These are phyloP conservation scores for Cystobasidiaceae sp. DNA, from an alignment of 1,284 basidiomycete genomes.

Conservation along the genomic window DNA sequence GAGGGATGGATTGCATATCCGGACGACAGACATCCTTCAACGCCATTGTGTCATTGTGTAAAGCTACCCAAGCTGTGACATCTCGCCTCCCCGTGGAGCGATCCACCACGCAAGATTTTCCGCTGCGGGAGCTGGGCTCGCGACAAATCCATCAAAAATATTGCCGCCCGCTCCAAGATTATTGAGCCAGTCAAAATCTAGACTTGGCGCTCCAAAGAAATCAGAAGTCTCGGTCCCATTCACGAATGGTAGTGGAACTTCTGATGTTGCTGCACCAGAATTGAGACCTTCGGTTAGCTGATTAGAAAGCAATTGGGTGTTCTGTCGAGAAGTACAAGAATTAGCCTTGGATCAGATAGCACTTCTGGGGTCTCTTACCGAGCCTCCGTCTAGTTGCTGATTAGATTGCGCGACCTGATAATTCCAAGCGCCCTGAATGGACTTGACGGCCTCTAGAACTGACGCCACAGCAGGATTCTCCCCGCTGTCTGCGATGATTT, in stretches of 20 bases:
- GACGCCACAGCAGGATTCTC: not conserved
- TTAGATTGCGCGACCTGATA: no score
- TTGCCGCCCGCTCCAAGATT: conserved; percentile 9
- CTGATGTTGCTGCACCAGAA: no score
- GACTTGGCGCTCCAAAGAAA: not conserved
- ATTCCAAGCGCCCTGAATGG: not conserved
- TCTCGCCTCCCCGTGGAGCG: not conserved
- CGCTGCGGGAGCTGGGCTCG: conserved; percentile 5
- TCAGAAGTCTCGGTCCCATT: not conserved
- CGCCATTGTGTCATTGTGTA: no score
- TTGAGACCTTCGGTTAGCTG: no score
- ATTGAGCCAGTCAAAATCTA: conserved; percentile 8
- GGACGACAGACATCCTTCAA: no score
- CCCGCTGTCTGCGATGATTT: not conserved
- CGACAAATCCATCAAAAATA: conserved; percentile 13
- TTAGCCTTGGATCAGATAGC: no score
- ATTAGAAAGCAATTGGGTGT: no score
- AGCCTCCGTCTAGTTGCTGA: no score
- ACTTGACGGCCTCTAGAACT: not conserved
- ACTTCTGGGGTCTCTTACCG: no score
- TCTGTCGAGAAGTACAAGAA: no score
- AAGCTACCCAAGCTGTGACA: no score
- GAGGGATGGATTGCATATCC: no score
- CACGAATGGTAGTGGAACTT: not conserved
- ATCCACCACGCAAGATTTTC: conserved; percentile 22